Base-by-base conservation (phyloP, 257 asterid genomes). In the Salvia hispanica region DNA sequence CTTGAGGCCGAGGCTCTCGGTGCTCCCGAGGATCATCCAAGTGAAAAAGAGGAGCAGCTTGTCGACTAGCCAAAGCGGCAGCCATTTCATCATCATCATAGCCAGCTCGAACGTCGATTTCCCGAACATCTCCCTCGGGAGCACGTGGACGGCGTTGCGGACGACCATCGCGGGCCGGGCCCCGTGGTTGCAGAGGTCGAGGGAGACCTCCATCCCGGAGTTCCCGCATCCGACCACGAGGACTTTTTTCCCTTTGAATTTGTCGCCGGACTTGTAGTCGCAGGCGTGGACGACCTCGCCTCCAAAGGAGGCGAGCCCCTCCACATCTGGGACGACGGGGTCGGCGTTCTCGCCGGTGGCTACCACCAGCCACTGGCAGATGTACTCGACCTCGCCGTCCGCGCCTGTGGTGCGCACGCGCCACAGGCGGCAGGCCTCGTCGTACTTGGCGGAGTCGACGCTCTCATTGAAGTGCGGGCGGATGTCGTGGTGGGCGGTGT, bases 191-290 rank as follows among this genome's bases (percentile, higher is more conserved):
- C 92, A 87, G 51, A 92, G 98, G 78, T 92, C 98, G n/a, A 92
- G 95, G 48, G 96, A 89, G n/a, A 92, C 84, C 57, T 92, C 98
- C 98, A 92, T 92, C 71, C 98, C 98, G 3, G 98, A 92, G 42
- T 92, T 92, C 0, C 98, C 95, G 40, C 96, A 88, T 0, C 98
- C 98, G 36, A 91, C 92, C 13, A 92, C 96, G 14, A 92, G 82
- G 1, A 92, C 98, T 14, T 84, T 87, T 76, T 91, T 89, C 0
- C 98, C 98, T 0, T 71, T 45, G 69, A 44, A 91, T 0, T 66
- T 76, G 61, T 84, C 92, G 2, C 98, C 96, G 6, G 89, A 89
- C 69, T 84, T 91, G 58, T 89, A 91, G 50, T 91, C 95, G 56
- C 90, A 71, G 47, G 85, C 95, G 72, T 91, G 98, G 34, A 91